Evolutionary conservation across 352 stramenopile genomes (phyloP).

Genomic region (Peronospora tabacina): DNA sequence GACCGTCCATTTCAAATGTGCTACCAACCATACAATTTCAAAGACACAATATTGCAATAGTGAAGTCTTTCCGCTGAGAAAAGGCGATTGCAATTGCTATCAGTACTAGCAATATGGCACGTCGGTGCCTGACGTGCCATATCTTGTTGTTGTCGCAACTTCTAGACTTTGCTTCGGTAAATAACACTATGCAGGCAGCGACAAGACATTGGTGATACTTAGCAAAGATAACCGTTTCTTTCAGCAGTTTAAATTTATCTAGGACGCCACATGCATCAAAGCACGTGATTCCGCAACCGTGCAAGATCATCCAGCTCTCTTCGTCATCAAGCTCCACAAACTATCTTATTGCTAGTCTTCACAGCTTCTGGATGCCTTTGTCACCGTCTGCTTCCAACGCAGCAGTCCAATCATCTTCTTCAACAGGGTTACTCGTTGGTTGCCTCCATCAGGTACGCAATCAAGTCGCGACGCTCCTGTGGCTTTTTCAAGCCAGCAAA

Average conservation of each 20-base stretch:
- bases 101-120: too few species aligned
- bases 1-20: constrained; percentile 10
- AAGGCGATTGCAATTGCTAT: too few species aligned
- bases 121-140: not conserved
- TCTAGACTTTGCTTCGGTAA: too few species aligned
- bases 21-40: too few species aligned
- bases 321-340: not conserved
- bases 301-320: not conserved
- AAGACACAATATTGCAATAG: too few species aligned
- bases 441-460: constrained; percentile 95
- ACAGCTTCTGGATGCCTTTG: constrained; percentile 3
- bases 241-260: constrained; percentile 31
- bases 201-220: not conserved
- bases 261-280: constrained; percentile 13
- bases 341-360: not conserved
- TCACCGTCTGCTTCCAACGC: constrained; percentile 1
- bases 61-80: too few species aligned
- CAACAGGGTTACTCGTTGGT: constrained; percentile 20
- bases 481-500: constrained; percentile 99
- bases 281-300: not conserved
- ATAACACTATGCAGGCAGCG: not conserved
- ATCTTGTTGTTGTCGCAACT: constrained; percentile 3
- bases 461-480: constrained; percentile 94
- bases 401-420: constrained; percentile 5
- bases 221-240: constrained; percentile 16